phyloP scores from a whole-genome alignment of 441 rosid species.

The Syzygium syzygioides region DNA sequence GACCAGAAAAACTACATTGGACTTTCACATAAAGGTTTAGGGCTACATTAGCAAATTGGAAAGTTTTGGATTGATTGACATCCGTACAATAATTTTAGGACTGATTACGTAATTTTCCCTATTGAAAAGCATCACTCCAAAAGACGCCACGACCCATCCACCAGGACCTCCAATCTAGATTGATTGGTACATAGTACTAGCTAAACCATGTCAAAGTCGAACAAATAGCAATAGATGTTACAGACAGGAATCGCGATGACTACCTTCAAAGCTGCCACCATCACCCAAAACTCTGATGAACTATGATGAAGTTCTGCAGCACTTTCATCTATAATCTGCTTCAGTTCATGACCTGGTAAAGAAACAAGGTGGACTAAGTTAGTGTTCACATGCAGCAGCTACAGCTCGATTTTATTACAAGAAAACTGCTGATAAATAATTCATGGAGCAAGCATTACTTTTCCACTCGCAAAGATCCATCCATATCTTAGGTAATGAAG shows the following conservation, averaged over 20 bases:
- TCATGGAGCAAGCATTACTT: neutral
- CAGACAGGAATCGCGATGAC: conserved; percentile 18
- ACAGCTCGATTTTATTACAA: neutral
- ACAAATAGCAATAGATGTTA: neutral
- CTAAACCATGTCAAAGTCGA: neutral
- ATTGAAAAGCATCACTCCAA: neutral
- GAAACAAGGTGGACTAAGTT: neutral
- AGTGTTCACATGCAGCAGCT: neutral
- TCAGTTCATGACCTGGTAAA: conserved; percentile 56
- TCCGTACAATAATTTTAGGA: neutral
- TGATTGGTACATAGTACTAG: neutral
- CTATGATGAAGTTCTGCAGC: conserved; percentile 53
- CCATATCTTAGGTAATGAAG: neutral
- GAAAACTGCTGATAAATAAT: neutral
- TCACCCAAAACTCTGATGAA: conserved; percentile 93
- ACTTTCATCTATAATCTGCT: conserved; percentile 49
- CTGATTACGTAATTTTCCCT: neutral
- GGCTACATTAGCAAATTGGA: neutral
- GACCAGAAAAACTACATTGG: neutral
- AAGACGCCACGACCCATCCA: neutral
- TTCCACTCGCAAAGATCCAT: neutral
- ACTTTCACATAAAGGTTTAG: neutral
- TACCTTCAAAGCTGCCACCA: conserved; percentile 96
- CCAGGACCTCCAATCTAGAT: neutral
- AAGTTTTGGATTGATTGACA: neutral